A percentile compares a stretch with the other conserved stretches of the same genome.
Evolutionary conservation across 495 filamentous ascomycete species (phyloP).

Genomic region (Penicillium canariense): DNA sequence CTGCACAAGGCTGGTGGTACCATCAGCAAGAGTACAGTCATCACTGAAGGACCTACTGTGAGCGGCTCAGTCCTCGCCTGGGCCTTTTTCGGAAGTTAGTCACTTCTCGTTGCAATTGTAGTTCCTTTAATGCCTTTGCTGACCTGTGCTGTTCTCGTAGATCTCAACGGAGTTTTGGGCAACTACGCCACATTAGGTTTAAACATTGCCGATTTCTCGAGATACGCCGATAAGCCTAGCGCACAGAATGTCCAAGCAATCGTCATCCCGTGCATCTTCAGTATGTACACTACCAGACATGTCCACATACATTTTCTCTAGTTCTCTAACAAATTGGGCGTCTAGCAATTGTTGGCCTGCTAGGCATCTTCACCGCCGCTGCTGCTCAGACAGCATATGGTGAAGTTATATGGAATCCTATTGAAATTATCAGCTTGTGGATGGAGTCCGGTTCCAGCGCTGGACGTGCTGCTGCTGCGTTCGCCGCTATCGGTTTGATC

Average conservation of each 20-base stretch:
- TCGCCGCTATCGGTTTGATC: conserved; percentile 29
- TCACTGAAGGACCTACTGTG: conserved; percentile 11
- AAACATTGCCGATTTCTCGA: conserved; percentile 60
- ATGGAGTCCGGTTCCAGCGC: conserved; percentile 32
- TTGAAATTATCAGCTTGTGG: conserved; percentile 50
- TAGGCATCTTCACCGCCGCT: conserved; percentile 52
- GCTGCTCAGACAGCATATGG: conserved; percentile 51
- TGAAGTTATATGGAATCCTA: conserved; percentile 52
- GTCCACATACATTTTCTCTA: too few relatives aligned
- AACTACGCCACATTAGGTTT: conserved; percentile 36
- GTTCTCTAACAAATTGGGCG: too few relatives aligned
- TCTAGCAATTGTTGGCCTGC: conserved; percentile 51
- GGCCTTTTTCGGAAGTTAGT: too few relatives aligned
- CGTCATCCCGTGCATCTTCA: too few relatives aligned
- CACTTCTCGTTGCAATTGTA: background rate
- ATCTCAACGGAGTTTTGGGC: background rate
- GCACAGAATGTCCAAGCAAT: too few relatives aligned
- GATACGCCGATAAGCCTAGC: conserved; percentile 50
- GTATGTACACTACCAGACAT: too few relatives aligned
- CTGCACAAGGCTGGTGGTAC: too few relatives aligned
- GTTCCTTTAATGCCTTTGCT: background rate
- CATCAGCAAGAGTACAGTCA: too few relatives aligned
- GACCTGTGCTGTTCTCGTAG: too few relatives aligned
- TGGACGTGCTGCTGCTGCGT: conserved; percentile 55
- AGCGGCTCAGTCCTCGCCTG: too few relatives aligned